Evolutionary conservation across 108 stramenopile species (phyloP).

Genomic region (Conticribra guillardii): DNA sequence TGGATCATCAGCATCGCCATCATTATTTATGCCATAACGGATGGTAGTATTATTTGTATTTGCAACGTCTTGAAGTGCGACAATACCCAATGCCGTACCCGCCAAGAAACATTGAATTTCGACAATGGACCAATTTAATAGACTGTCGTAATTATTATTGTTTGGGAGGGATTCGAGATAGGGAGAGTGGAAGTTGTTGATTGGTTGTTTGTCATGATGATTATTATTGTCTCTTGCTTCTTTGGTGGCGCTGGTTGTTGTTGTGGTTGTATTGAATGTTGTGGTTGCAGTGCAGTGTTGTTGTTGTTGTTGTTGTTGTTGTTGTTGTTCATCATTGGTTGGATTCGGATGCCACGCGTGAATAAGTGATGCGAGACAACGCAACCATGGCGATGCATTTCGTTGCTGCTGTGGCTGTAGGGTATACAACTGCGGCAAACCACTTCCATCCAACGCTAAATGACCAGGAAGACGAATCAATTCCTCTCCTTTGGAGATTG

Average conservation of each 20-base stretch:
- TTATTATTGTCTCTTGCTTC: background rate
- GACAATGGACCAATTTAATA: constrained; percentile 64
- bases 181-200: constrained; percentile 7
- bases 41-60: background rate
- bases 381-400: constrained; percentile 71
- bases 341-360: constrained; percentile 21
- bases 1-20: constrained; percentile 10
- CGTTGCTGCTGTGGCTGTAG: background rate
- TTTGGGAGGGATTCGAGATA: constrained; percentile 78
- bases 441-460: constrained; percentile 58
- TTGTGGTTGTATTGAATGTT: no score
- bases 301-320: background rate
- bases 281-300: background rate
- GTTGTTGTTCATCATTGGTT: no score
- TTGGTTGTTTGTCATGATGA: background rate
- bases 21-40: no score
- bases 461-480: constrained; percentile 68
- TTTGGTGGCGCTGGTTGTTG: background rate
- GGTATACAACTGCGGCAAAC: constrained; percentile 41
- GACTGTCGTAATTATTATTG: constrained; percentile 69
- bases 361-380: constrained; percentile 60
- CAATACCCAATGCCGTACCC: constrained; percentile 59
- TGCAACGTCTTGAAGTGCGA: constrained; percentile 14
- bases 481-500: constrained; percentile 64
- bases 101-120: constrained; percentile 56